A percentile compares a stretch with the other conserved stretches of the same genome.
phyloP scores from a whole-genome alignment of 371 early-diverging fungal species.

The Dipsacomyces acuminosporus region DNA sequence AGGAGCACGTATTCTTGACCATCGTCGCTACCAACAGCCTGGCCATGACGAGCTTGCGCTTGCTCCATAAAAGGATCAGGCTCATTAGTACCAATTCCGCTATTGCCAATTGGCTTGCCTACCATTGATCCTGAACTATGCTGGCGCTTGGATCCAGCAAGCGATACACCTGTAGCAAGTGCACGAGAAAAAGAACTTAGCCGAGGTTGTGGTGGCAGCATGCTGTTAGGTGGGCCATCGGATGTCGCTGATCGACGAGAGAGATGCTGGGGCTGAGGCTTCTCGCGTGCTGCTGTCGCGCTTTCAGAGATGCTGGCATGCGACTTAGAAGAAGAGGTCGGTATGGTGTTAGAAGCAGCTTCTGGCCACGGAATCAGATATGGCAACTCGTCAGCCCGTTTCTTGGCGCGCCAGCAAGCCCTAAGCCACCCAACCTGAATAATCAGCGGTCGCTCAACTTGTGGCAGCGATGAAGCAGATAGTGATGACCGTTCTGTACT shows the following conservation, averaged over 20 bases:
- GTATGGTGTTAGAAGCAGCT: background rate
- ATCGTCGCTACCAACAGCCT: background rate
- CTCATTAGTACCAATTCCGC: conserved; percentile 5
- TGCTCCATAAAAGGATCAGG: conserved; percentile 1
- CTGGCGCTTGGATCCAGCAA: background rate
- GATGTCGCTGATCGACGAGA: no score
- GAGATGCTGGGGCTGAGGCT: no score
- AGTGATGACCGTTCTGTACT: background rate
- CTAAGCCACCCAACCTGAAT: conserved; percentile 15
- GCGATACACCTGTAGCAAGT: background rate
- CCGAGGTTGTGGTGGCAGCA: conserved; percentile 12
- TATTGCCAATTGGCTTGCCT: conserved; percentile 8
- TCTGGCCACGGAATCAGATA: conserved; percentile 10
- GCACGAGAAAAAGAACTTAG: background rate
- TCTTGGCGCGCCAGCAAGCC: conserved; percentile 17
- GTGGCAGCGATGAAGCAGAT: background rate
- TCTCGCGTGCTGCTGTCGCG: no score
- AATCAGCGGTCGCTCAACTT: background rate
- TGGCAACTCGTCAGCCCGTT: conserved; percentile 3
- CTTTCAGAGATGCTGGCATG: no score
- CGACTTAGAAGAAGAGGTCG: no score
- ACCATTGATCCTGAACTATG: background rate
- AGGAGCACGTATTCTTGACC: background rate
- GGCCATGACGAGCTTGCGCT: no score
- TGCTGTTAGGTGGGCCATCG: background rate